Percentiles rank a stretch among this genome's conserved stretches.
phyloP scores from a whole-genome alignment of 2,329 filamentous ascomycete genomes.

The Cordyceps sp. region DNA sequence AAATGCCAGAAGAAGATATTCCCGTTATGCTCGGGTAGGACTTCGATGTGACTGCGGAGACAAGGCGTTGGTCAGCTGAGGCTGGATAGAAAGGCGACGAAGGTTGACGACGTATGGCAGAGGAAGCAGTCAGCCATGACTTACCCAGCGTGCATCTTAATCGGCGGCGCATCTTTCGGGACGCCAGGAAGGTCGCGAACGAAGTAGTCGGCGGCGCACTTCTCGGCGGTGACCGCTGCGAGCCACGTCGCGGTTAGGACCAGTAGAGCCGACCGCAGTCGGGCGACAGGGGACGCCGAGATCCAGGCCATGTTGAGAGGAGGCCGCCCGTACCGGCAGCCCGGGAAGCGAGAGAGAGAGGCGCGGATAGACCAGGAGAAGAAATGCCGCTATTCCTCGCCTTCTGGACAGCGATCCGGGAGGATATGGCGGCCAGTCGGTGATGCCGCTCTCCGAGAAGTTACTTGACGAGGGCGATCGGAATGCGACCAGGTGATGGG shows the following conservation, averaged over 20 bases:
- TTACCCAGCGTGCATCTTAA: conserved; percentile 98
- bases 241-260: conserved; percentile 24
- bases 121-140: conserved; percentile 12
- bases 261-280: conserved; percentile 14
- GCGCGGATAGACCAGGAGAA: not conserved
- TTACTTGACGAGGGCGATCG: too few relatives aligned
- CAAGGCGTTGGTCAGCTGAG: conserved; percentile 8
- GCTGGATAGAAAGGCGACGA: not conserved
- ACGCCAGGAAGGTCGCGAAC: conserved; percentile 73
- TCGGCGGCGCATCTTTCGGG: conserved; percentile 49
- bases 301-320: conserved; percentile 3
- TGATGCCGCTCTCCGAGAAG: too few relatives aligned
- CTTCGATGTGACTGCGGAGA: conserved; percentile 66
- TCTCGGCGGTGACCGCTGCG: conserved; percentile 8
- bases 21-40: conserved; percentile 69
- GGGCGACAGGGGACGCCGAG: conserved; percentile 1
- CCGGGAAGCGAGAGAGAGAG: not conserved
- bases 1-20: conserved; percentile 99
- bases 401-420: not conserved
- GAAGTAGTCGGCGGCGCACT: conserved; percentile 61
- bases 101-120: too few relatives aligned
- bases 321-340: conserved; percentile 1
- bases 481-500: too few relatives aligned
- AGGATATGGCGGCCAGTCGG: too few relatives aligned
- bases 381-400: not conserved